Evolutionary conservation across 805 yeast genomes (phyloP).

Genomic region (Myxozyma kluyveri): DNA sequence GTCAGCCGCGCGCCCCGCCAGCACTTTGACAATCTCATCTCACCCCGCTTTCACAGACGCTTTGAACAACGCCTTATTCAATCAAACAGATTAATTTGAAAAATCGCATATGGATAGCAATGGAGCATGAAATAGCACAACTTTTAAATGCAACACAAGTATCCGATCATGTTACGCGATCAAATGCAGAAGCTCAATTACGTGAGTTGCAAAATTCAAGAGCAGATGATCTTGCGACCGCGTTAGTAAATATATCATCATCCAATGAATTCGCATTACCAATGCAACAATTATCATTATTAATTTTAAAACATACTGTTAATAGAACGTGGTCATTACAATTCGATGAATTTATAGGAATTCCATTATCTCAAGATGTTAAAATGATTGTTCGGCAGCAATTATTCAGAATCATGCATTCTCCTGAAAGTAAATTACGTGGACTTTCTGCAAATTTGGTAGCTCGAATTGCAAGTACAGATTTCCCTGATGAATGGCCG

Average conservation of each 20-base stretch:
- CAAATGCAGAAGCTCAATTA: constrained; percentile 16
- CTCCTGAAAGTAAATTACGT: constrained; percentile 57
- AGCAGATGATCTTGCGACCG: constrained; percentile 8
- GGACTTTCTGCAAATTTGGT: constrained; percentile 69
- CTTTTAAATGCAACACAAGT: constrained; percentile 23
- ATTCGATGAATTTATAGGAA: constrained; percentile 24
- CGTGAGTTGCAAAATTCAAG: constrained; percentile 6
- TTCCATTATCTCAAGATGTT: constrained; percentile 11
- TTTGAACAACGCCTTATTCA: no score
- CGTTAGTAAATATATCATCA: constrained; percentile 12
- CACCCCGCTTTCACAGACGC: no score
- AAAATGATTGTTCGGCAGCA: constrained; percentile 12
- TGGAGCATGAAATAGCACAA: constrained; percentile 19
- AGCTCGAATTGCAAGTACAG: constrained; percentile 81
- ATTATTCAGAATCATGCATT: constrained; percentile 15
- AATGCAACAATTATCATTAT: constrained; percentile 22
- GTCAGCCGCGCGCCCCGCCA: no score
- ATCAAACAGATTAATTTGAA: no score
- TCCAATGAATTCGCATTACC: constrained; percentile 4
- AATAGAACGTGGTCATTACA: constrained; percentile 26
- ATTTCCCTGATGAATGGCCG: constrained; percentile 97
- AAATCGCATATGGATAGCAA: no score
- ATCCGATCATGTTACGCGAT: constrained; percentile 15
- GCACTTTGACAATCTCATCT: no score
- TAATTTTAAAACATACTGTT: constrained; percentile 17